Conservation (phyloP, 2,329 filamentous ascomycete genomes). For the Coniochaeta sp. region DNA sequence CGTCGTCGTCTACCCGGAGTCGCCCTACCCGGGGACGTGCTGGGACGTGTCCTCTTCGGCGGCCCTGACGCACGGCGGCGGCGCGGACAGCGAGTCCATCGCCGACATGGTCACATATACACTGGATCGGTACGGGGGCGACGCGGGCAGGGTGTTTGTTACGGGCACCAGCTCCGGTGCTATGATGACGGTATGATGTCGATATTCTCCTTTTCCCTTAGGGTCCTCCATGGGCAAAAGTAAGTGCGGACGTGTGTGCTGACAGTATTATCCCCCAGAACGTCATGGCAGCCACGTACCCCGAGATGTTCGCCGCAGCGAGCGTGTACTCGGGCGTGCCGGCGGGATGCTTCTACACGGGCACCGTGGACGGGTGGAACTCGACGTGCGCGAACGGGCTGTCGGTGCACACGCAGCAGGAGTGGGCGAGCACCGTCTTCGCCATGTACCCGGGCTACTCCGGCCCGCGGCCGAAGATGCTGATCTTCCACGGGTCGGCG, state of each 20-base stretch:
- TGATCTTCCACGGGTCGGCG: conserved; percentile 24
- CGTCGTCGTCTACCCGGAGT: conserved; percentile 42
- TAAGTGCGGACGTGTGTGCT: not conserved
- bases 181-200: conserved; percentile 38
- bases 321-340: conserved; percentile 45
- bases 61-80: conserved; percentile 41
- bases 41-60: conserved; percentile 52
- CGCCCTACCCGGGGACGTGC: conserved; percentile 35
- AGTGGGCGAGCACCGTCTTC: conserved; percentile 33
- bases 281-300: conserved; percentile 46
- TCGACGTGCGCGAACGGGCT: conserved; percentile 44
- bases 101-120: conserved; percentile 47
- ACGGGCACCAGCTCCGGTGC: conserved; percentile 40
- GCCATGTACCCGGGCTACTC: conserved; percentile 45
- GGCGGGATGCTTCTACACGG: conserved; percentile 44
- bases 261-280: conserved; percentile 13
- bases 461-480: conserved; percentile 31
- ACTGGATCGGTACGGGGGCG: conserved; percentile 38
- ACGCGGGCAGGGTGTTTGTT: conserved; percentile 38
- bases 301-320: conserved; percentile 44
- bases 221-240: no score
- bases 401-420: conserved; percentile 28
- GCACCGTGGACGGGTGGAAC: conserved; percentile 40
- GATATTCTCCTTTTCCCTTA: no score
- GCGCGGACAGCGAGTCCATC: conserved; percentile 42